Conservation (phyloP, 23 red algal genomes). For the Agarophyton chilense region DNA sequence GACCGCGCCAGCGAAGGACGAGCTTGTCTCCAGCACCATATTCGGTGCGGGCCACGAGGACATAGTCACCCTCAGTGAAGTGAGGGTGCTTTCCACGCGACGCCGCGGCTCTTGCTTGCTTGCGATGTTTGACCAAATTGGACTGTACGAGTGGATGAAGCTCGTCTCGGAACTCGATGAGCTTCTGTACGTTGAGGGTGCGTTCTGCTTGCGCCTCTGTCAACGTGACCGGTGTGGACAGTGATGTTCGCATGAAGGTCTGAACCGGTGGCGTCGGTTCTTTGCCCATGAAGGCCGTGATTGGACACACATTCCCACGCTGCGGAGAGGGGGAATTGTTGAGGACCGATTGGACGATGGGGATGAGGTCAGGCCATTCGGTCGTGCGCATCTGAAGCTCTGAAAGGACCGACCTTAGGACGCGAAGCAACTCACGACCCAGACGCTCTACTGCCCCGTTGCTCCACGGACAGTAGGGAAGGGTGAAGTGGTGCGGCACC, state of each 20-base stretch:
- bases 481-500: constrained; percentile 47
- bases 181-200: constrained; percentile 5
- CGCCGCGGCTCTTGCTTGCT: background rate
- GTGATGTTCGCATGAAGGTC: constrained; percentile 1
- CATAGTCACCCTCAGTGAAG: background rate
- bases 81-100: constrained; percentile 9
- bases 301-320: constrained; percentile 32
- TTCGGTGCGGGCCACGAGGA: constrained; percentile 5
- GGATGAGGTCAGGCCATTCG: constrained; percentile 39
- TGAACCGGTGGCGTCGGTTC: constrained; percentile 17
- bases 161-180: constrained; percentile 1
- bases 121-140: background rate
- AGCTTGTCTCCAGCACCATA: constrained; percentile 13
- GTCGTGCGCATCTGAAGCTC: background rate
- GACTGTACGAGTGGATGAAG: constrained; percentile 31
- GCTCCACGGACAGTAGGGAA: constrained; percentile 38
- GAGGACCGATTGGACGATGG: constrained; percentile 17
- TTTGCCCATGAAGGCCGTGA: constrained; percentile 15
- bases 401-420: background rate
- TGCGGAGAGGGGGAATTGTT: constrained; percentile 28
- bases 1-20: constrained; percentile 3
- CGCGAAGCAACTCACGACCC: background rate
- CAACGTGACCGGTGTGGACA: background rate
- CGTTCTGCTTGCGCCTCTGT: constrained; percentile 23
- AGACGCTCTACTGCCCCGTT: background rate